phyloP scores from a whole-genome alignment of 805 yeast genomes.

The Yamadazyma tumulicola region DNA sequence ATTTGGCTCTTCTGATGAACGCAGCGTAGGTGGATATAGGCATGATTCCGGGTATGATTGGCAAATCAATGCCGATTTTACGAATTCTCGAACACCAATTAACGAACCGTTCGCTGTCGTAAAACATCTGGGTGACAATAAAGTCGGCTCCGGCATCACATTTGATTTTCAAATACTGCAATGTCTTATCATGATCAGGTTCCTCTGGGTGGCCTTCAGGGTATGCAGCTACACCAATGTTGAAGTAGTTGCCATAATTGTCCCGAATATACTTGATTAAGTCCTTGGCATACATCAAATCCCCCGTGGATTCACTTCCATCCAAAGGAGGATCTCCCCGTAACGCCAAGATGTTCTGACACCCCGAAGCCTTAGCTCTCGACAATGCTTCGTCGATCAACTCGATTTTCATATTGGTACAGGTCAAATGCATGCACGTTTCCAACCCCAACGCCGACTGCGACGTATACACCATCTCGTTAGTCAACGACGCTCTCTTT shows the following conservation, averaged over 20 bases:
- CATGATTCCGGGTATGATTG: constrained; percentile 97
- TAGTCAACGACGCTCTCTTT: constrained; percentile 72
- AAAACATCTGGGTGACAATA: constrained; percentile 95
- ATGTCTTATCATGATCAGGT: constrained; percentile 41
- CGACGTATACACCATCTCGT: constrained; percentile 88
- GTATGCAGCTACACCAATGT: constrained; percentile 95
- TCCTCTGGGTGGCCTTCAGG: constrained; percentile 98
- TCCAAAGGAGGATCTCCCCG: constrained; percentile 93
- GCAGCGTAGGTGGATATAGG: constrained; percentile 95
- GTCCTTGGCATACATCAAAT: constrained; percentile 85
- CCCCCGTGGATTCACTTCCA: constrained; percentile 73
- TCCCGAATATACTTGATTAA: constrained; percentile 70
- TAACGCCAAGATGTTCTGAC: constrained; percentile 90
- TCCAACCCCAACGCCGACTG: constrained; percentile 89
- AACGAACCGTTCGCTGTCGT: constrained; percentile 83
- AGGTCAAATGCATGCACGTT: constrained; percentile 97
- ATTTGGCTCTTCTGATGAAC: constrained; percentile 86
- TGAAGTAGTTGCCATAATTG: constrained; percentile 83
- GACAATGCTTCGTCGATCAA: constrained; percentile 81
- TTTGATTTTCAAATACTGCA: constrained; percentile 74
- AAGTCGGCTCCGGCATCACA: constrained; percentile 94
- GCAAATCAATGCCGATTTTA: constrained; percentile 70
- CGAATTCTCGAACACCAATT: constrained; percentile 75
- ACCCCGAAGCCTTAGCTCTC: constrained; percentile 85
- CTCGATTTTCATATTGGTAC: constrained; percentile 86